Conservation (phyloP, 768 basidiomycete species). For the Amanita polypyramis region DNA sequence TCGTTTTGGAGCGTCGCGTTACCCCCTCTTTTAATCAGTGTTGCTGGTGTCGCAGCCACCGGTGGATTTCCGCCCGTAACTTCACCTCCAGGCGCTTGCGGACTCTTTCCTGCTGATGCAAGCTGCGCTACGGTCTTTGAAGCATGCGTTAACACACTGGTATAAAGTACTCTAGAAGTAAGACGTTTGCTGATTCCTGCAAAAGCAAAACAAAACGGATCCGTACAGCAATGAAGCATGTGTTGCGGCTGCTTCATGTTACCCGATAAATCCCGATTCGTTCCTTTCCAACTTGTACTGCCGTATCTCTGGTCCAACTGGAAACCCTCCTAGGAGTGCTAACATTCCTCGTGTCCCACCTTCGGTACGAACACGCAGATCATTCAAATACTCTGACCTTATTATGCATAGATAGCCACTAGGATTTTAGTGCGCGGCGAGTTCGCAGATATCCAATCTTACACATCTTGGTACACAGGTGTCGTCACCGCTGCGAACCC, state of each 20-base stretch:
- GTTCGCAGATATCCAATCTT: conserved; percentile 2
- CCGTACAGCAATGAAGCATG: conserved; percentile 8
- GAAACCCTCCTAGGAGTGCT: conserved; percentile 4
- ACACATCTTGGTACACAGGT: conserved; percentile 6
- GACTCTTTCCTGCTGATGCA: conserved; percentile 9
- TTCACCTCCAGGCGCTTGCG: conserved; percentile 8
- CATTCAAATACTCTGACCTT: not conserved
- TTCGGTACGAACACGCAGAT: not conserved
- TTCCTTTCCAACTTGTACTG: conserved; percentile 9
- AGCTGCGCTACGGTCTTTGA: conserved; percentile 8
- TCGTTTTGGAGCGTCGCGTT: not conserved
- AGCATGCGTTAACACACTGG: conserved; percentile 8
- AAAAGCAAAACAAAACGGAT: conserved; percentile 3
- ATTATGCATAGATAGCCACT: conserved; percentile 2
- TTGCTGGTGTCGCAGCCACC: conserved; percentile 5
- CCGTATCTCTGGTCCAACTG: conserved; percentile 7
- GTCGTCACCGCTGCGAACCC: conserved; percentile 6
- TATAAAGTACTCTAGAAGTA: not conserved
- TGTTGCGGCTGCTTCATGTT: conserved; percentile 11
- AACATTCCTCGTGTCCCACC: not conserved
- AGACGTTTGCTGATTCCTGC: not conserved
- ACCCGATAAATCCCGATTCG: conserved; percentile 8
- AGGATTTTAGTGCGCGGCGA: not conserved
- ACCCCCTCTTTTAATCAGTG: not conserved
- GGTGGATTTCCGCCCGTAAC: conserved; percentile 10